A percentile compares a stretch with the other conserved stretches of the same genome.
These are phyloP conservation scores for Brassica balearica DNA, from an alignment of 441 rosid genomes.

Conservation along the genomic window DNA sequence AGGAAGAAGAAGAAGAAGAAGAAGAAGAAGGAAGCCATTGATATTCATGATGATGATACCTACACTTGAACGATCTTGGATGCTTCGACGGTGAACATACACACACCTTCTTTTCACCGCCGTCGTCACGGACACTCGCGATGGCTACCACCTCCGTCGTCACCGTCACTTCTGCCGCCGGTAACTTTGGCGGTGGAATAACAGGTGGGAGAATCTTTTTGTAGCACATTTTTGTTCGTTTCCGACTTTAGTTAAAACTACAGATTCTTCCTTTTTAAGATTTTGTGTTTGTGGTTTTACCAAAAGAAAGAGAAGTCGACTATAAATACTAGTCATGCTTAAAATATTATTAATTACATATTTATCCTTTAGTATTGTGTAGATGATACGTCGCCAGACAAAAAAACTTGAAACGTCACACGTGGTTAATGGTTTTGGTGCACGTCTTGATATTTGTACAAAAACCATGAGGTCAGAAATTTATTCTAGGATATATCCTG, in stretches of 20 bases:
- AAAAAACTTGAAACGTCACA: conserved; percentile 13
- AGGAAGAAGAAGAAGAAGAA: conserved; percentile 29
- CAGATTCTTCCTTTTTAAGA: conserved; percentile 24
- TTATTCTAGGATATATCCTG: conserved; percentile 27
- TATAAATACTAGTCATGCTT: conserved; percentile 34
- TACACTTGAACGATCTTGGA: conserved; percentile 60
- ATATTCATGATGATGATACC: conserved; percentile 52
- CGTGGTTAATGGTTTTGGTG: conserved; percentile 37
- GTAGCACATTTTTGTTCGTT: conserved; percentile 35
- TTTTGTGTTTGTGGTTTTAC: conserved; percentile 29
- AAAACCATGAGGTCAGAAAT: conserved; percentile 38
- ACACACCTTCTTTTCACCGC: conserved; percentile 45
- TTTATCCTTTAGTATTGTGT: conserved; percentile 36
- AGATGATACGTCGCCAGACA: conserved; percentile 23
- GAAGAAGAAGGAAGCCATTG: conserved; percentile 42
- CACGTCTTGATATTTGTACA: conserved; percentile 23
- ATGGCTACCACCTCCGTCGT: conserved; percentile 24
- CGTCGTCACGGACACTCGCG: conserved; percentile 15
- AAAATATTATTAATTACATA: conserved; percentile 23
- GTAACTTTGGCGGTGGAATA: conserved; percentile 11
- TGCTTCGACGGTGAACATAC: conserved; percentile 58
- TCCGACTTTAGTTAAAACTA: not conserved
- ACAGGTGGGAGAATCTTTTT: conserved; percentile 28
- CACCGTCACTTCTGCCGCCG: conserved; percentile 29
- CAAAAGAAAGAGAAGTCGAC: conserved; percentile 29